A percentile compares a stretch with the other conserved stretches of the same genome.
Evolutionary conservation across 208 protist genomes (phyloP).

Genomic region (Trypanosoma theileri): DNA sequence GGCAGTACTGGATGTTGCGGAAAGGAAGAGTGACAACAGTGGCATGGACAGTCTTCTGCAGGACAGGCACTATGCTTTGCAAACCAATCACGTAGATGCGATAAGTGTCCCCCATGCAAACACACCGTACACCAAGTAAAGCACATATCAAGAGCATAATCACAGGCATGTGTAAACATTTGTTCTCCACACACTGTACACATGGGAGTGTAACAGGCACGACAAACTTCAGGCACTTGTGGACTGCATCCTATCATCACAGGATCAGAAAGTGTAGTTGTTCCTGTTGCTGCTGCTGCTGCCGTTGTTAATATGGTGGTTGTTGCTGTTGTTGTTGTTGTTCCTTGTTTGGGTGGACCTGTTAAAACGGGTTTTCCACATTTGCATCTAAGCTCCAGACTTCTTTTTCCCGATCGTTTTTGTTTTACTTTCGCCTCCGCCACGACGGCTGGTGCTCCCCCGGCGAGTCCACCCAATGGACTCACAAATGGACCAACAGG

Average conservation of each 20-base stretch:
- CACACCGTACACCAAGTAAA: constrained; percentile 89
- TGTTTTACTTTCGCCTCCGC: constrained; percentile 6
- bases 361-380: constrained; percentile 70
- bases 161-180: constrained; percentile 49
- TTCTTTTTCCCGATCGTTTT: background rate
- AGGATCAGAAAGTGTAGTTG: background rate
- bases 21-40: constrained; percentile 35
- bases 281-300: too few species aligned
- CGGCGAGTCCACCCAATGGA: constrained; percentile 10
- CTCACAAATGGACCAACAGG: constrained; percentile 14
- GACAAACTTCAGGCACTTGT: constrained; percentile 51
- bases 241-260: constrained; percentile 24
- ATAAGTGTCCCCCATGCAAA: constrained; percentile 84
- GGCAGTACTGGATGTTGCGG: background rate
- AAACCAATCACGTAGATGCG: constrained; percentile 85
- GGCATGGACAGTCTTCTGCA: constrained; percentile 80
- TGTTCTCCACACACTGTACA: constrained; percentile 79
- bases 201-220: constrained; percentile 68
- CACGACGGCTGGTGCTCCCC: background rate
- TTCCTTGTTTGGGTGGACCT: constrained; percentile 4
- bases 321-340: too few species aligned
- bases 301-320: too few species aligned
- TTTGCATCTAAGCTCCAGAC: constrained; percentile 69
- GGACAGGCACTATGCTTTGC: constrained; percentile 79
- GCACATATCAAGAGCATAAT: constrained; percentile 47